phyloP scores from a whole-genome alignment of 2,329 filamentous ascomycete genomes.

The Tolypocladium tundrense region DNA sequence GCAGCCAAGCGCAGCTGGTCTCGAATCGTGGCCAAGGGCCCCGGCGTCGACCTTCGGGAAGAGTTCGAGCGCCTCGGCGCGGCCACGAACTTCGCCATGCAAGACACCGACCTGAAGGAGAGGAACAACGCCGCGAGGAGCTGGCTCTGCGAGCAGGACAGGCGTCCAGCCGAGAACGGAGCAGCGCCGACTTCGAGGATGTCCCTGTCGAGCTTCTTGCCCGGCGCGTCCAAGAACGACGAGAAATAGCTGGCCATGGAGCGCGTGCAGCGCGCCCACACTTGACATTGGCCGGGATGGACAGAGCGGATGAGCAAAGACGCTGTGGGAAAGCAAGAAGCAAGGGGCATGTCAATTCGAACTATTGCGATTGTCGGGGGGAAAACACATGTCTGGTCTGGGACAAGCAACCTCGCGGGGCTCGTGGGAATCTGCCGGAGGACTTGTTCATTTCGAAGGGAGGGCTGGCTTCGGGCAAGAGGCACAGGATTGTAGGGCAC shows the following conservation, averaged over 20 bases:
- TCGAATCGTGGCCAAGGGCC: neutral
- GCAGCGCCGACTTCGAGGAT: neutral
- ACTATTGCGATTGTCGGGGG: neutral
- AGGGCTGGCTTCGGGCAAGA: neutral
- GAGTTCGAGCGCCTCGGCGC: neutral
- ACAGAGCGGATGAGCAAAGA: neutral
- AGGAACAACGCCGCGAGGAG: neutral
- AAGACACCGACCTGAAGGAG: neutral
- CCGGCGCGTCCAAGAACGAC: too few relatives aligned
- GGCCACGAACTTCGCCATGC: neutral
- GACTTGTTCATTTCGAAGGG: neutral
- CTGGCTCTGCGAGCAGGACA: neutral
- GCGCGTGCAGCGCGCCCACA: neutral
- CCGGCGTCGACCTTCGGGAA: neutral
- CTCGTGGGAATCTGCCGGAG: neutral
- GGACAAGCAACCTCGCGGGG: neutral
- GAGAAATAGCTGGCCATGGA: too few relatives aligned
- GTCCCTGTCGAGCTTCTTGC: neutral
- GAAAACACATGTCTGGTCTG: neutral
- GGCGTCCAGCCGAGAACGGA: neutral
- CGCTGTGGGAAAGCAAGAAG: neutral
- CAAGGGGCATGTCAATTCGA: neutral
- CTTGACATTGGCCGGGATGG: neutral
- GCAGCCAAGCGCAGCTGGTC: conserved; percentile 2
- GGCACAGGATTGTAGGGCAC: neutral